Percentiles rank a stretch among this genome's conserved stretches.
Evolutionary conservation across 495 filamentous ascomycete species (phyloP).

Genomic region (Gamarada debralockiae): DNA sequence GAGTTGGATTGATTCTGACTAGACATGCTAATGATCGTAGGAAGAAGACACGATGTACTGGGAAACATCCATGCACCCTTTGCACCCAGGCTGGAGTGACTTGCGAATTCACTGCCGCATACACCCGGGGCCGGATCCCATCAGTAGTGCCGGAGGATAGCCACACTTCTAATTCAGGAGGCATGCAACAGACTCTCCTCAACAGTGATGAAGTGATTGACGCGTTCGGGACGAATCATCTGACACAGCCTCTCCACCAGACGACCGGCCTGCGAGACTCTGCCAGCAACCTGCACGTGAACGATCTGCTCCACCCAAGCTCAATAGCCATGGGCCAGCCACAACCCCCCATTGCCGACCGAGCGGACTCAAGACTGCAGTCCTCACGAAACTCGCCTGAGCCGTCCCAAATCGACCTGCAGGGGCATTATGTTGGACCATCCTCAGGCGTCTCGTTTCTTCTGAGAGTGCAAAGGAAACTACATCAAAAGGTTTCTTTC

Average conservation of each 20-base stretch:
- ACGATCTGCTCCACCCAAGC: background rate
- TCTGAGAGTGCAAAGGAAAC: background rate
- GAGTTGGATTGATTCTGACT: background rate
- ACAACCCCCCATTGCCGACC: background rate
- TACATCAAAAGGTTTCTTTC: slow-evolving; percentile 20
- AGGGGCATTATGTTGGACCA: slow-evolving; percentile 26
- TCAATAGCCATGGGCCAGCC: background rate
- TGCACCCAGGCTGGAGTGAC: slow-evolving; percentile 2
- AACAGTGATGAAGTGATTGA: background rate
- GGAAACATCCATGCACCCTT: slow-evolving; percentile 11
- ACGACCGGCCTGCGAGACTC: background rate
- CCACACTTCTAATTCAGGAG: background rate
- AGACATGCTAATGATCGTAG: background rate
- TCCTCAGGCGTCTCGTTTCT: slow-evolving; percentile 8
- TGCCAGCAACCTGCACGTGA: background rate
- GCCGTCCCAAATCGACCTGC: slow-evolving; percentile 36
- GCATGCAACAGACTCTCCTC: background rate
- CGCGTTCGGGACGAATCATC: background rate
- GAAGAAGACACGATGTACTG: slow-evolving; percentile 14
- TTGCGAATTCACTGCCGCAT: slow-evolving; percentile 13
- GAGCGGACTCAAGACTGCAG: slow-evolving; percentile 19
- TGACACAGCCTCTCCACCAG: background rate
- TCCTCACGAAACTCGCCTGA: slow-evolving; percentile 33
- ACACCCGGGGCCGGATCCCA: slow-evolving; percentile 14
- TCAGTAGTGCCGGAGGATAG: slow-evolving; percentile 1